Conservation (phyloP, 78 protist species). For the Dictyostelium brefeldianum region DNA sequence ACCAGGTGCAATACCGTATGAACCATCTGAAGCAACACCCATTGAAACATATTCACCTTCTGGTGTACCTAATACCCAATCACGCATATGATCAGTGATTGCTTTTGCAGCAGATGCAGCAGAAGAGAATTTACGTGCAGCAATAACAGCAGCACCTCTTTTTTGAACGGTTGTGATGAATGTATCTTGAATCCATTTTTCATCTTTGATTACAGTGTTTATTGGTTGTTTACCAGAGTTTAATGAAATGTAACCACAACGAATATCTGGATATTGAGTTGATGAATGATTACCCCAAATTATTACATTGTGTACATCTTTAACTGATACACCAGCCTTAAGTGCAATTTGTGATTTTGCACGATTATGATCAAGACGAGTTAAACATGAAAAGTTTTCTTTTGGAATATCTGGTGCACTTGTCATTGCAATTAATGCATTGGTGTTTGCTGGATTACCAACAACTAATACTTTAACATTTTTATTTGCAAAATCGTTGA, state of each 20-base stretch:
- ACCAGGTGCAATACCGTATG: conserved; percentile 66
- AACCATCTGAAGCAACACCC: conserved; percentile 85
- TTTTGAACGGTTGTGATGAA: conserved; percentile 90
- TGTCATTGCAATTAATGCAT: conserved; percentile 83
- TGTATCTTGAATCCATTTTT: conserved; percentile 73
- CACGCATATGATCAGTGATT: conserved; percentile 79
- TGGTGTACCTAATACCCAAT: conserved; percentile 88
- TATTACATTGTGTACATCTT: conserved; percentile 82
- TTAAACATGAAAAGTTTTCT: conserved; percentile 93
- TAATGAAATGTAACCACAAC: conserved; percentile 65
- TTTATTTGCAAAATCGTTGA: conserved; percentile 84
- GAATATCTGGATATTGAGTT: conserved; percentile 85
- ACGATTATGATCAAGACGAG: conserved; percentile 97
- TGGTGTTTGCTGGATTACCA: conserved; percentile 99
- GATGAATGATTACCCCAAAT: conserved; percentile 98
- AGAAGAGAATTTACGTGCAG: conserved; percentile 88
- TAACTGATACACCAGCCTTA: conserved; percentile 37
- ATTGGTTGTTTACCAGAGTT: conserved; percentile 51
- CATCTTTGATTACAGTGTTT: conserved; percentile 58
- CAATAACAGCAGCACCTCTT: conserved; percentile 96
- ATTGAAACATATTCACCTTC: conserved; percentile 81
- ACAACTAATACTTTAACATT: conserved; percentile 92
- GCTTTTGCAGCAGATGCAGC: conserved; percentile 96
- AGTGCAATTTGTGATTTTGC: conserved; percentile 81
- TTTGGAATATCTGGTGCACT: conserved; percentile 90